phyloP scores from a whole-genome alignment of 345 rosid species.

The Eucalyptus erythrocorys region DNA sequence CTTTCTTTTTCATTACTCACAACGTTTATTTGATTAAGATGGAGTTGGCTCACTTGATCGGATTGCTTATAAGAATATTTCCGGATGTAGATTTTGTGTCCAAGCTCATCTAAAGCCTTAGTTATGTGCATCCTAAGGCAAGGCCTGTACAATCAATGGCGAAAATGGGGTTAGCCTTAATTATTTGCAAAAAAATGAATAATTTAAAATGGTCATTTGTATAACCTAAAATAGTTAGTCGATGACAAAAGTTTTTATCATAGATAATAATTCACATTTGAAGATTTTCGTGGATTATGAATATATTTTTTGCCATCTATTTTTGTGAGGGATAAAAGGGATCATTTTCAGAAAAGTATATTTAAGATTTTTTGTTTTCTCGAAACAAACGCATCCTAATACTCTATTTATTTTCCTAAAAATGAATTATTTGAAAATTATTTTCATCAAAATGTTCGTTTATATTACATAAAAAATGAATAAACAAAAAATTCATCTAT shows the following conservation, averaged over 20 bases:
- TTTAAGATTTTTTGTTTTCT: accelerated
- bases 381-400: accelerated
- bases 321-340: accelerated
- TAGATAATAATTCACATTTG: too few species aligned
- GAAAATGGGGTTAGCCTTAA: accelerated
- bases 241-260: accelerated
- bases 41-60: accelerated
- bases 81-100: accelerated
- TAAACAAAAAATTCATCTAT: too few species aligned
- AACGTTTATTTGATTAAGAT: accelerated
- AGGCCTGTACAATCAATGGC: background rate
- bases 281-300: accelerated
- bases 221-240: accelerated
- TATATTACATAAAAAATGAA: too few species aligned
- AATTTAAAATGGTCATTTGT: accelerated
- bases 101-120: background rate
- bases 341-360: accelerated
- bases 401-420: accelerated
- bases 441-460: too few species aligned
- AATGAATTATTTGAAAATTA: too few species aligned
- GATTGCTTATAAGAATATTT: background rate
- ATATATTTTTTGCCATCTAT: too few species aligned
- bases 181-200: background rate
- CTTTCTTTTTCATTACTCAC: too few species aligned
- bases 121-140: background rate